A percentile compares a stretch with the other conserved stretches of the same genome.
These are phyloP conservation scores for Fusarium neocosmosporiellum DNA, from an alignment of 2,329 filamentous ascomycete genomes.

Conservation along the genomic window DNA sequence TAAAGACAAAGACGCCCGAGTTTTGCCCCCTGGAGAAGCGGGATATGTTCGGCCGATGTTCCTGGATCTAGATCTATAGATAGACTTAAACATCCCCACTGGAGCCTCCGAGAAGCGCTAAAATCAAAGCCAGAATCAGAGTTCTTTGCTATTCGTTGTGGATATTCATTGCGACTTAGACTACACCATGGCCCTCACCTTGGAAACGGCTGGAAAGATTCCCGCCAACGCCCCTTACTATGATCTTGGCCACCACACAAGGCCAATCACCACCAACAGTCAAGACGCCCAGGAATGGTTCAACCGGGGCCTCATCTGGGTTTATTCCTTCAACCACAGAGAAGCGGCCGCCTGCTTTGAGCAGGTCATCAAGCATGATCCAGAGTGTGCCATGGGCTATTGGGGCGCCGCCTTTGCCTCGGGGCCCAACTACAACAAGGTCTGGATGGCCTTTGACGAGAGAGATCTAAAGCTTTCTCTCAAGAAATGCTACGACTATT, in stretches of 20 bases:
- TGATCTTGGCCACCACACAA: background rate
- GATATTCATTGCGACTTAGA: background rate
- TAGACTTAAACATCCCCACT: background rate
- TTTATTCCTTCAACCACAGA: constrained; percentile 80
- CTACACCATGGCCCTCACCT: background rate
- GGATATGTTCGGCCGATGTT: background rate
- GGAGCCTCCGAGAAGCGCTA: background rate
- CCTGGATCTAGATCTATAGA: background rate
- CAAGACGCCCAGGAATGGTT: constrained; percentile 69
- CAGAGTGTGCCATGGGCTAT: constrained; percentile 69
- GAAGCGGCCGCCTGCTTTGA: constrained; percentile 74
- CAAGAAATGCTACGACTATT: background rate
- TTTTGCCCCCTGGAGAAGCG: background rate
- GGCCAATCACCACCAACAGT: background rate
- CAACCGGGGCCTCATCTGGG: constrained; percentile 77
- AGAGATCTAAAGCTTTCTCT: constrained; percentile 55
- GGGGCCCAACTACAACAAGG: constrained; percentile 81
- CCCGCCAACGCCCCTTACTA: background rate
- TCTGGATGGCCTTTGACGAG: constrained; percentile 77
- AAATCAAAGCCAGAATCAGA: background rate
- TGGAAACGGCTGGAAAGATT: background rate
- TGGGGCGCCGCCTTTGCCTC: constrained; percentile 78
- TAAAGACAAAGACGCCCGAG: background rate
- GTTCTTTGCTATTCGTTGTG: background rate
- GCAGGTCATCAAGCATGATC: constrained; percentile 64